Evolutionary conservation across 164 flowering plant genomes (phyloP).

Genomic region (Euptelea pleiosperma): DNA sequence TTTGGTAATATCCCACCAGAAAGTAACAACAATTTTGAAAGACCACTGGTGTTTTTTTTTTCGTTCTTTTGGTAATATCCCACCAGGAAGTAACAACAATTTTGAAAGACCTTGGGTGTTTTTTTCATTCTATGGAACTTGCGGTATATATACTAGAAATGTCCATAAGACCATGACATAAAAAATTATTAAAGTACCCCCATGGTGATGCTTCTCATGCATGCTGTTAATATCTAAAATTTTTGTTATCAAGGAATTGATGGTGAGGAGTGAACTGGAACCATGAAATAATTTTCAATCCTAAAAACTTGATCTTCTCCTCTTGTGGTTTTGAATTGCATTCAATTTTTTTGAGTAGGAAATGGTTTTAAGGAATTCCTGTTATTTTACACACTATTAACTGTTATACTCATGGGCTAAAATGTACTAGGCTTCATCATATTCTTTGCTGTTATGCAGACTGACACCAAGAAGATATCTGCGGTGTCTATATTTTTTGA

Average conservation of each 20-base stretch:
- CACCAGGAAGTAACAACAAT: no score
- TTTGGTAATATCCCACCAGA: not conserved
- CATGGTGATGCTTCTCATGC: not conserved
- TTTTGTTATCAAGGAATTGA: not conserved
- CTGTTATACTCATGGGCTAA: not conserved
- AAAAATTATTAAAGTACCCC: no score
- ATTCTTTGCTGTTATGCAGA: slow-evolving; percentile 31
- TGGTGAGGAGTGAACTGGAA: not conserved
- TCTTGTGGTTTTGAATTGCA: not conserved
- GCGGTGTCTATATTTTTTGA: slow-evolving; percentile 90
- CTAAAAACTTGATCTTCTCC: not conserved
- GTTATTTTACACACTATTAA: not conserved
- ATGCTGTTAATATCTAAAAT: not conserved
- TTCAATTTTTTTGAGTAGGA: no score
- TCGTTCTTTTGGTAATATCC: no score
- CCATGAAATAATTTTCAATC: not conserved
- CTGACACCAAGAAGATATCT: slow-evolving; percentile 81
- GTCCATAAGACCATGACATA: no score
- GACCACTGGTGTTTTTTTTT: no score
- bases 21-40: no score
- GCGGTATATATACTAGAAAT: no score
- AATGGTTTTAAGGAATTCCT: not conserved
- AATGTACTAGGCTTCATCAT: slow-evolving; percentile 2
- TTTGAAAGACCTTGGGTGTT: no score
- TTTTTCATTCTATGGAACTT: no score